Conservation (phyloP, 148 eudicot genomes). For the Polygonum maritimum region DNA sequence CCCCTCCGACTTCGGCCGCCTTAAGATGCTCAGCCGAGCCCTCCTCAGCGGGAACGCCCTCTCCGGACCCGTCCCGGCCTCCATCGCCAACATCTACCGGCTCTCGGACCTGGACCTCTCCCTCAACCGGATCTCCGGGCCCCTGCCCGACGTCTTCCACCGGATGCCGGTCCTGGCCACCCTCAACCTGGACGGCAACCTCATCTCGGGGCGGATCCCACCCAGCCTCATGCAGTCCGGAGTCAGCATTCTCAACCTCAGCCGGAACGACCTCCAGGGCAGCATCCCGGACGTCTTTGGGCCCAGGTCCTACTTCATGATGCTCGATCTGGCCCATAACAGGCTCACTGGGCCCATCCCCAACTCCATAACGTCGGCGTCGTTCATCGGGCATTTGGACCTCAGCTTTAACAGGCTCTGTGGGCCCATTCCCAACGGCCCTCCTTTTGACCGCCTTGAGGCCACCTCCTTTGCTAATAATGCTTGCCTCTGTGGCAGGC, state of each 20-base stretch:
- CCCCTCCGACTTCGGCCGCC: slow-evolving; percentile 47
- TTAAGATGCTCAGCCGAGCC: slow-evolving; percentile 39
- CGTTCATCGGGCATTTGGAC: slow-evolving; percentile 73
- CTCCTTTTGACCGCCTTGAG: slow-evolving; percentile 79
- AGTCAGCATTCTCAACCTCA: slow-evolving; percentile 70
- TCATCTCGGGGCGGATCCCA: slow-evolving; percentile 29
- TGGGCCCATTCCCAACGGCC: slow-evolving; percentile 62
- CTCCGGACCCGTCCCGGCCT: slow-evolving; percentile 47
- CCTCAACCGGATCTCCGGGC: slow-evolving; percentile 44
- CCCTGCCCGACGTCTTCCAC: slow-evolving; percentile 51
- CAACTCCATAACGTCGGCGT: slow-evolving; percentile 43
- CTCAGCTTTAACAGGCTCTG: slow-evolving; percentile 70
- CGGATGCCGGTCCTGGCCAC: slow-evolving; percentile 35
- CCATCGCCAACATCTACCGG: slow-evolving; percentile 38
- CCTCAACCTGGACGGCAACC: slow-evolving; percentile 54
- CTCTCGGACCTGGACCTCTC: slow-evolving; percentile 40
- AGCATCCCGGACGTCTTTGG: slow-evolving; percentile 66
- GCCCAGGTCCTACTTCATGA: slow-evolving; percentile 72
- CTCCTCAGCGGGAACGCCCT: slow-evolving; percentile 50
- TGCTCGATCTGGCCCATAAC: slow-evolving; percentile 61
- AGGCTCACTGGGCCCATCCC: slow-evolving; percentile 57
- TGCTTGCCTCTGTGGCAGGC: slow-evolving; percentile 81
- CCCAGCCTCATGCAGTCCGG: slow-evolving; percentile 29
- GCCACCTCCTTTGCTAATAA: slow-evolving; percentile 67
- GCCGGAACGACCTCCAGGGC: slow-evolving; percentile 64